Evolutionary conservation across 2,329 filamentous ascomycete genomes (phyloP).

Genomic region (Stachybotrys elegans): DNA sequence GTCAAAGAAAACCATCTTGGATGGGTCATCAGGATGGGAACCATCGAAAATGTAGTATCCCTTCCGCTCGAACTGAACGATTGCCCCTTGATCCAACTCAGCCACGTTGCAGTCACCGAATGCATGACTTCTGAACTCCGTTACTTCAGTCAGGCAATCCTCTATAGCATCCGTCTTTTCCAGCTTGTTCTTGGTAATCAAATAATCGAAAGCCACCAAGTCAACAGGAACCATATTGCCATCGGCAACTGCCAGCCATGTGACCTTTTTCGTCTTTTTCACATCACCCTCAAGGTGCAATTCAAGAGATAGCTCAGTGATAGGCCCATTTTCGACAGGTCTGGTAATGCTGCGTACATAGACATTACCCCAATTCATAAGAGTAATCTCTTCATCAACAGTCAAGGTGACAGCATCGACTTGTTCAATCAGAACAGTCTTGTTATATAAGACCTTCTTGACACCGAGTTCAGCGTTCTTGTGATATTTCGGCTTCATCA

Average conservation of each 20-base stretch:
- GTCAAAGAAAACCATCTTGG: slow-evolving; percentile 39
- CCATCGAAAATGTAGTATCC: slow-evolving; percentile 77
- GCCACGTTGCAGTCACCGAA: slow-evolving; percentile 72
- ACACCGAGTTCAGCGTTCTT: slow-evolving; percentile 75
- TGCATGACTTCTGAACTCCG: slow-evolving; percentile 63
- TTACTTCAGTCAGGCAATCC: slow-evolving; percentile 68
- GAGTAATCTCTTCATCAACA: slow-evolving; percentile 77
- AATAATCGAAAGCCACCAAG: slow-evolving; percentile 81
- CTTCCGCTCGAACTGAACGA: slow-evolving; percentile 84
- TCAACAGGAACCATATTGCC: slow-evolving; percentile 71
- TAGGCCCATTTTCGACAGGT: slow-evolving; percentile 33
- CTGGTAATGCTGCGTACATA: slow-evolving; percentile 59
- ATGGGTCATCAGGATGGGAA: slow-evolving; percentile 33
- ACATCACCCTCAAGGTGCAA: slow-evolving; percentile 82
- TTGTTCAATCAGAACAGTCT: slow-evolving; percentile 70
- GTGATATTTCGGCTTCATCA: slow-evolving; percentile 72
- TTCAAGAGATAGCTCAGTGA: slow-evolving; percentile 67
- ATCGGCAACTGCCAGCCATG: slow-evolving; percentile 69
- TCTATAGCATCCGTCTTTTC: slow-evolving; percentile 75
- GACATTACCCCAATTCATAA: slow-evolving; percentile 88
- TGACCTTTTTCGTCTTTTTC: slow-evolving; percentile 89
- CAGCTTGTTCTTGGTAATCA: slow-evolving; percentile 84
- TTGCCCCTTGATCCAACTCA: slow-evolving; percentile 69
- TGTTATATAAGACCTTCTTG: slow-evolving; percentile 75
- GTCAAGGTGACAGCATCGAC: slow-evolving; percentile 71